Evolutionary conservation across 352 stramenopile species (phyloP), one percentile per base, ranked within the genome.

Genomic region (Phytopythium chamaehyphon): DNA sequence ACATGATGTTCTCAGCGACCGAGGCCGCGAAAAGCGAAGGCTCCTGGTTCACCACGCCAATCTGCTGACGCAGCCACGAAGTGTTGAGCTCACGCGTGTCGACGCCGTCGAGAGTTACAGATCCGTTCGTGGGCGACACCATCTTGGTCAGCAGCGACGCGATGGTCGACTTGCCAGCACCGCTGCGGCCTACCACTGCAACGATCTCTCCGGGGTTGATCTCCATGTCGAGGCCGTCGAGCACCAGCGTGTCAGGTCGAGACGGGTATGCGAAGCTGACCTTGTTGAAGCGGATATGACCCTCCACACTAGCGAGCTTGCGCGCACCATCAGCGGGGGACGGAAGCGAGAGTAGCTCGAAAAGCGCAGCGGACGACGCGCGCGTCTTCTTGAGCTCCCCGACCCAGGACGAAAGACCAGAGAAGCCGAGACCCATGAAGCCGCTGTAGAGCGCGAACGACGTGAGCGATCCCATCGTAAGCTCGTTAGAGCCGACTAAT

Each of bases 361-460:
- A 91, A 1, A 96, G 66, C 51, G 77, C 77, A 19, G 73, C 65
- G 1, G 81, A 93, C 26, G 82, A 86, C 53, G 87, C 78, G 39
- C 81, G 80, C 12, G 77, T 80, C 40, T 84, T 83, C 51, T 74
- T 83, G 38, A 94, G 69, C 42, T 96, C 82, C 18, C 85, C 73
- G 35, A 90, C 67, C 58, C 82, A 93, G 9, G 84, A 95, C 24
- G 86, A 90, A 11, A 97, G 64, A 0, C 79, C 75, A 15, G 86
- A 95, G 64, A 96, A 96, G 6, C 87, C 88, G 11, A 96, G 71
- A 23, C 82, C 86, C 73, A 97, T 94, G 51, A 96, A 93, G 16
- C 86, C 86, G 43, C 76, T 96, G 79, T 97, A 97, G 3, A 96
- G 56, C 22, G 89, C 82, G 51, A 97, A 97, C 3, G 86, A 95